phyloP scores from a whole-genome alignment of 2,329 filamentous ascomycete genomes.

The Aspergillus unguis region DNA sequence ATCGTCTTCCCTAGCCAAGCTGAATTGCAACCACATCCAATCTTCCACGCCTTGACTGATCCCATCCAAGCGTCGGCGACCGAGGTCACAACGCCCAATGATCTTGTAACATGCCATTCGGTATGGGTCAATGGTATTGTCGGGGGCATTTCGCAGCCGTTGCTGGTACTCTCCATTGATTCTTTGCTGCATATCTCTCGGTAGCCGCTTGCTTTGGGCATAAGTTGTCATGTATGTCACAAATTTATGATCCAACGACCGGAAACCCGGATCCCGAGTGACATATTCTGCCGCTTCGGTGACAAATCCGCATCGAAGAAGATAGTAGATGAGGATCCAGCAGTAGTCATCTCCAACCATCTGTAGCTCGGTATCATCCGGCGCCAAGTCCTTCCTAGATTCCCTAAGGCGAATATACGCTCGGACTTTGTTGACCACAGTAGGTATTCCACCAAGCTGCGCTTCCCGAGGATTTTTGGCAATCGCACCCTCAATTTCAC shows the following conservation, averaged over 20 bases:
- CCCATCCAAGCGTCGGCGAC: constrained; percentile 54
- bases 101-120: constrained; percentile 98
- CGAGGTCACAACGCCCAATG: constrained; percentile 71
- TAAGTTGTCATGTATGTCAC: constrained; percentile 83
- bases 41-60: constrained; percentile 62
- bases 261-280: constrained; percentile 73
- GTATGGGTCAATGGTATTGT: constrained; percentile 88
- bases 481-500: constrained; percentile 72
- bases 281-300: constrained; percentile 85
- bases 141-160: constrained; percentile 75
- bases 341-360: constrained; percentile 77
- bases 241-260: constrained; percentile 87
- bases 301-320: constrained; percentile 79
- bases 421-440: constrained; percentile 83
- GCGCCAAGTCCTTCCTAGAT: constrained; percentile 76
- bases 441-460: constrained; percentile 82
- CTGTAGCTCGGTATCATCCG: constrained; percentile 76
- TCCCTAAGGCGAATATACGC: constrained; percentile 83
- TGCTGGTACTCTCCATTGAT: constrained; percentile 89
- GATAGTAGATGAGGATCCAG: constrained; percentile 92
- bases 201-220: constrained; percentile 72
- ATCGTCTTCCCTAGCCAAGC: constrained; percentile 59
- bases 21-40: constrained; percentile 66
- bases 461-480: constrained; percentile 83
- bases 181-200: constrained; percentile 74